Evolutionary conservation across 495 filamentous ascomycete species (phyloP), one percentile per base, ranked within the genome.

Genomic region (Apiosordaria backusii): DNA sequence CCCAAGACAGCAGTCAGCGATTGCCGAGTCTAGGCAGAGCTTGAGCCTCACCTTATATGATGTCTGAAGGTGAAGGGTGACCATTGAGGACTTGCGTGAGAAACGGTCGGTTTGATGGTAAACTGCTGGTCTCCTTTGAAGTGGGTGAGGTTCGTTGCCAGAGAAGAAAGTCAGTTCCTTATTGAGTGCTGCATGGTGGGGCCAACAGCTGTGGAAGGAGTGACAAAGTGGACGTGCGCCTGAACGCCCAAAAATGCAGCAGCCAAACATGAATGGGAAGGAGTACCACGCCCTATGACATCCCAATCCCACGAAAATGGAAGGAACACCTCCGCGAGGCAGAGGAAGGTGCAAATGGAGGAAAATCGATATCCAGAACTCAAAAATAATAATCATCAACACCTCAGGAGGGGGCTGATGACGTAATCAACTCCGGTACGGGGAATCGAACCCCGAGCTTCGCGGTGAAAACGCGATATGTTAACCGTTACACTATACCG

Each of bases 391-490:
- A 0, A 45, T 6, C 35, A 18, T 15, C 9, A 13, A 45, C 35
- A 45, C 9, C 10, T 2, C 35, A 0, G 2, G 0, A 13, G 35
- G 16, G 2, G 3, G 35, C 1, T 18, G 35, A 15, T 0, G 9
- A 45, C 16, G 35, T 3, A 45, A 45, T 45, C 35, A 15, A 63
- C 77, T 81, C 79, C 79, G 79, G 65, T 79, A 79, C 79, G 78
- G 79, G 79, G 79, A 81, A 79, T 81, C 77, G 79, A 81, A 81
- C 79, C 79, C 79, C 78, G 79, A 77, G 79, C 79, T 75, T 77
- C 78, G 76, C 79, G 79, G 78, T 80, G 78, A 80, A 80, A 80
- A 78, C 77, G 78, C 76, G 75, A 77, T 78, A 80, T 79, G 77
- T 80, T 79, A 73, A 72, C 78, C 78, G 72, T 77, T 80, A 80